A percentile compares a stretch with the other conserved stretches of the same genome.
phyloP scores from a whole-genome alignment of 2,329 filamentous ascomycete genomes.

The Aspergillus ibericus region DNA sequence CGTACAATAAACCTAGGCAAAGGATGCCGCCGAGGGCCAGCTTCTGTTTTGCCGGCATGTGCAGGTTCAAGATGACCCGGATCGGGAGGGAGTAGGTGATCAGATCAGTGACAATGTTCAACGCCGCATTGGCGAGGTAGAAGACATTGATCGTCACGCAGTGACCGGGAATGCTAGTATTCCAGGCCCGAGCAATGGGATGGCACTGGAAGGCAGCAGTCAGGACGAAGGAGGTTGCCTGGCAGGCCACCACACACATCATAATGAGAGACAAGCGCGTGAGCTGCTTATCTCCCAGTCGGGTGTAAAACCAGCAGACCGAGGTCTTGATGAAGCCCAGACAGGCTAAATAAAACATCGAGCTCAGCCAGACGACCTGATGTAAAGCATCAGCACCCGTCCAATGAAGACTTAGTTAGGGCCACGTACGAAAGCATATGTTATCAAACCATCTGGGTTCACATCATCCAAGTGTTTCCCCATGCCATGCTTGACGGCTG shows the following conservation, averaged over 20 bases:
- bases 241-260: slow-evolving; percentile 42
- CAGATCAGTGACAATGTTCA: slow-evolving; percentile 63
- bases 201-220: slow-evolving; percentile 48
- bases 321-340: slow-evolving; percentile 53
- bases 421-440: slow-evolving; percentile 13
- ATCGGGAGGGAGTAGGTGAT: slow-evolving; percentile 56
- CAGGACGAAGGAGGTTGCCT: slow-evolving; percentile 44
- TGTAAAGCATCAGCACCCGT: background rate
- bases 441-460: slow-evolving; percentile 7
- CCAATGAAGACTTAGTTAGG: no score
- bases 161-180: slow-evolving; percentile 32
- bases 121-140: slow-evolving; percentile 55
- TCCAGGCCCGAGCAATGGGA: slow-evolving; percentile 44
- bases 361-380: slow-evolving; percentile 48
- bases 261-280: slow-evolving; percentile 40
- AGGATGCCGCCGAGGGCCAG: slow-evolving; percentile 51
- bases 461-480: slow-evolving; percentile 18
- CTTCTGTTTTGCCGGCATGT: slow-evolving; percentile 51
- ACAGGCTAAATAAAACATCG: slow-evolving; percentile 50
- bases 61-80: slow-evolving; percentile 46
- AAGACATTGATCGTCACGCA: slow-evolving; percentile 53
- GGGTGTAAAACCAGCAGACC: slow-evolving; percentile 48
- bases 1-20: slow-evolving; percentile 50
- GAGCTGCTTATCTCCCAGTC: slow-evolving; percentile 43
- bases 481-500: slow-evolving; percentile 20